Percentiles rank a stretch among this genome's conserved stretches.
phyloP scores from a whole-genome alignment of 2,329 filamentous ascomycete genomes.

The Uncinocarpus reesii region DNA sequence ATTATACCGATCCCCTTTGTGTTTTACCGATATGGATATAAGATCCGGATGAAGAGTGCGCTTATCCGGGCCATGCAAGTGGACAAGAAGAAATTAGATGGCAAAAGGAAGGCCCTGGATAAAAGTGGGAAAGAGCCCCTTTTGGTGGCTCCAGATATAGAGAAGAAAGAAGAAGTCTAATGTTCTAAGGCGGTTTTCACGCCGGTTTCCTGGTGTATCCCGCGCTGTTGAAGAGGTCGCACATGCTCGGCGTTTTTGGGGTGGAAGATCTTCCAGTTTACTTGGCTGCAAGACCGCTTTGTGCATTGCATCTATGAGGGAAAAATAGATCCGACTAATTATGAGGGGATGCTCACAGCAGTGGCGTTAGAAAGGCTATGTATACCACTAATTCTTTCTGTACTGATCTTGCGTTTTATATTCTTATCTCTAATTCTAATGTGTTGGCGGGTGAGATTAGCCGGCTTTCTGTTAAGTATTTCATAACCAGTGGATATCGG shows the following conservation, averaged over 20 bases:
- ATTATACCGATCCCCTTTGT: conserved; percentile 71
- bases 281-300: too few species aligned
- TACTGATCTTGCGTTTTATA: too few species aligned
- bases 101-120: conserved; percentile 23
- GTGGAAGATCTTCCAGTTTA: too few species aligned
- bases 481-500: too few species aligned
- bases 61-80: conserved; percentile 50
- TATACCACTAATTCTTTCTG: too few species aligned
- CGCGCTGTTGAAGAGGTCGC: neutral
- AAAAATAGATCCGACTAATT: too few species aligned
- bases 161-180: conserved; percentile 2
- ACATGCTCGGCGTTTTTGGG: neutral
- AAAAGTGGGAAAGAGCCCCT: neutral
- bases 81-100: conserved; percentile 40
- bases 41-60: conserved; percentile 46
- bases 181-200: neutral
- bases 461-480: too few species aligned
- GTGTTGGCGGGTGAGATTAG: too few species aligned
- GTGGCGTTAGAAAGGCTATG: too few species aligned
- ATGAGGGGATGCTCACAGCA: too few species aligned
- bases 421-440: too few species aligned
- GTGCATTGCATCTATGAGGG: too few species aligned
- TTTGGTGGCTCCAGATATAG: neutral
- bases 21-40: conserved; percentile 56
- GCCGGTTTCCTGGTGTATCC: neutral